Evolutionary conservation across 768 basidiomycete species (phyloP).

Genomic region (Cystoderma amianthinum): DNA sequence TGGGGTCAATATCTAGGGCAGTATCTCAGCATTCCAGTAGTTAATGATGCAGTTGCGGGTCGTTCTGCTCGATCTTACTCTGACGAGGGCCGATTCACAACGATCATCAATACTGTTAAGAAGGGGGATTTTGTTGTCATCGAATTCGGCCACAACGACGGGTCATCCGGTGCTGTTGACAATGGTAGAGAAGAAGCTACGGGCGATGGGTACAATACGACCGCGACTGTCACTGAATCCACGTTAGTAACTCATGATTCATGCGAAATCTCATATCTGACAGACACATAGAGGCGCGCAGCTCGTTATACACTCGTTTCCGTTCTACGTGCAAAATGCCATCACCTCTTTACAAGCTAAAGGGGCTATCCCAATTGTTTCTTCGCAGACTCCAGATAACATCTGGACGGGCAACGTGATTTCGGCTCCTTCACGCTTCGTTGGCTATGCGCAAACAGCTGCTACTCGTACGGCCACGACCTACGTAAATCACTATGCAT

Average conservation of each 20-base stretch:
- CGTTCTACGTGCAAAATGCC: slow-evolving; percentile 38
- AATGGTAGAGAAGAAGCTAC: slow-evolving; percentile 35
- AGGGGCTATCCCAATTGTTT: slow-evolving; percentile 39
- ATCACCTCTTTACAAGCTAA: slow-evolving; percentile 33
- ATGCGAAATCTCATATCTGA: neutral
- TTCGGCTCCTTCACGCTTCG: slow-evolving; percentile 33
- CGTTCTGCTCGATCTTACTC: slow-evolving; percentile 39
- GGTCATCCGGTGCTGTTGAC: slow-evolving; percentile 25
- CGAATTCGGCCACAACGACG: slow-evolving; percentile 45
- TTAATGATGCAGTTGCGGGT: slow-evolving; percentile 40
- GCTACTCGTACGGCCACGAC: slow-evolving; percentile 27
- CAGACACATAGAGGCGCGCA: slow-evolving; percentile 21
- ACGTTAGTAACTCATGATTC: slow-evolving; percentile 17
- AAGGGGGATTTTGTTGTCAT: slow-evolving; percentile 35
- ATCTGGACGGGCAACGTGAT: slow-evolving; percentile 29
- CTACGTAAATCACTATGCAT: slow-evolving; percentile 40
- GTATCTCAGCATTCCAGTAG: slow-evolving; percentile 33
- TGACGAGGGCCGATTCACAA: slow-evolving; percentile 38
- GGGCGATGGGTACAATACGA: slow-evolving; percentile 29
- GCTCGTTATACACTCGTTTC: slow-evolving; percentile 36
- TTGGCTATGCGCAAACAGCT: slow-evolving; percentile 32
- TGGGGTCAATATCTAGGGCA: slow-evolving; percentile 39
- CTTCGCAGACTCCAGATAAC: slow-evolving; percentile 41
- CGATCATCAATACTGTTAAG: slow-evolving; percentile 29
- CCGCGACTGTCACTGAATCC: slow-evolving; percentile 24